Base-by-base conservation (phyloP, 495 filamentous ascomycete species). In the Podospora tetraspora region DNA sequence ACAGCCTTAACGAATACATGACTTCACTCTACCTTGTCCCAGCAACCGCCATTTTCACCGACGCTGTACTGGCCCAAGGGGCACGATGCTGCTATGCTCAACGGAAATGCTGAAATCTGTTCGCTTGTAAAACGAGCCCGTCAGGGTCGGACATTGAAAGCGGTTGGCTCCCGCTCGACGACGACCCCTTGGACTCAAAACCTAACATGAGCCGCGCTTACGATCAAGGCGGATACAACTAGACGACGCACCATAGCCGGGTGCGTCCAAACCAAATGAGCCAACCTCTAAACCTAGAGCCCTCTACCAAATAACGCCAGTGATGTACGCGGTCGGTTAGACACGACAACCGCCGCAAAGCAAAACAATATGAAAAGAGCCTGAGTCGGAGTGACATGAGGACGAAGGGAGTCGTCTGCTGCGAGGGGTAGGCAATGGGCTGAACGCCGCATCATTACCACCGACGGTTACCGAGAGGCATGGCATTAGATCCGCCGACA, bases 381-480 rank as follows among this genome's bases (percentile, higher is more conserved):
- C 37, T 43, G 63, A 29, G 58, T 57, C 34, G 52, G 16, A 61
- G 27, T 19, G 24, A 25, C 29, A 64, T 16, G 56, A 65, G 19
- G 37, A 27, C 52, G 63, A 59, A 30, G 16, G 27, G 27, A n/a
- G 21, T 59, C 57, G 27, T 57, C 30, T 23, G 63, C 52, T 59
- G 56, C 25, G 16, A 32, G 57, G 25, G n/a, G 32, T 25, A 16
- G 25, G 29, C 59, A 37, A 19, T 25, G 29, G 52, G 11, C 57
- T 22, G 30, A 25, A 13, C 43, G 34, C 23, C 43, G 57, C 58
- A 52, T 23, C 29, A 62, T 78, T 78, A 84, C 82, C 82, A 84
- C 66, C 82, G 80, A 68, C 81, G 78, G 66, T 81, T 82, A 71
- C 77, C 78, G 12, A 84, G 71, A 13, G 82, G 81, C 70, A 82